These are phyloP conservation scores for Fusarium penzigii DNA, from an alignment of 2,329 filamentous ascomycete genomes.

Conservation along the genomic window DNA sequence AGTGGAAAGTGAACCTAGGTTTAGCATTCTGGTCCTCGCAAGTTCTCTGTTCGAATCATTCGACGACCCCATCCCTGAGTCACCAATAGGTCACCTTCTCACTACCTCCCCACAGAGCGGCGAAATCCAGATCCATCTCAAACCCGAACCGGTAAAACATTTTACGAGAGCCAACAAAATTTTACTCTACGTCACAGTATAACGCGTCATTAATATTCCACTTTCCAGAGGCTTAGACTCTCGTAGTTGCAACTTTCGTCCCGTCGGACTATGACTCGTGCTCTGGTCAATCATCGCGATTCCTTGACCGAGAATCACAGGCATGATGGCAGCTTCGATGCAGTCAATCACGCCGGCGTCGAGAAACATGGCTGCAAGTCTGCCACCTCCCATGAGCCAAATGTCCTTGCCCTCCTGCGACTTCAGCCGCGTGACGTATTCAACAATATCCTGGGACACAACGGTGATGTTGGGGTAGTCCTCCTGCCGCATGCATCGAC, in stretches of 20 bases:
- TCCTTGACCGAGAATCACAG: conserved; percentile 24
- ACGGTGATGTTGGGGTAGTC: conserved; percentile 29
- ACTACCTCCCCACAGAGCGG: no score
- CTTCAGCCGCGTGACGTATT: conserved; percentile 24
- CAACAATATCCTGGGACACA: conserved; percentile 17
- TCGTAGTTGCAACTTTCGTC: conserved; percentile 10
- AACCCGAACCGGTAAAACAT: no score
- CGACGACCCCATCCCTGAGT: no score
- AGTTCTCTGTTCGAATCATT: no score
- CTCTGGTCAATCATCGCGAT: conserved; percentile 21
- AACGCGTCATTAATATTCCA: conserved; percentile 25
- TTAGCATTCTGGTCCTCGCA: no score
- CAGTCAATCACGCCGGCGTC: conserved; percentile 32
- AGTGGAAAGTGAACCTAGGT: no score
- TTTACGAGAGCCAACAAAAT: no score
- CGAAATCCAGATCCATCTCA: no score
- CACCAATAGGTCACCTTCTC: no score
- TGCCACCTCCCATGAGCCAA: conserved; percentile 40
- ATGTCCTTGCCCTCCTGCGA: conserved; percentile 26
- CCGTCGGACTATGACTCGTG: background rate
- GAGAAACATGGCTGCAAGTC: conserved; percentile 31
- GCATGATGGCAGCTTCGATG: conserved; percentile 32
- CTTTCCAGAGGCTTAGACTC: conserved; percentile 13
- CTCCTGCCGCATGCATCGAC: conserved; percentile 15
- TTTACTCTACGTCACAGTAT: conserved; percentile 7